Base-by-base conservation (phyloP, 1,139 yeast genomes). In the Pichia sp. region DNA sequence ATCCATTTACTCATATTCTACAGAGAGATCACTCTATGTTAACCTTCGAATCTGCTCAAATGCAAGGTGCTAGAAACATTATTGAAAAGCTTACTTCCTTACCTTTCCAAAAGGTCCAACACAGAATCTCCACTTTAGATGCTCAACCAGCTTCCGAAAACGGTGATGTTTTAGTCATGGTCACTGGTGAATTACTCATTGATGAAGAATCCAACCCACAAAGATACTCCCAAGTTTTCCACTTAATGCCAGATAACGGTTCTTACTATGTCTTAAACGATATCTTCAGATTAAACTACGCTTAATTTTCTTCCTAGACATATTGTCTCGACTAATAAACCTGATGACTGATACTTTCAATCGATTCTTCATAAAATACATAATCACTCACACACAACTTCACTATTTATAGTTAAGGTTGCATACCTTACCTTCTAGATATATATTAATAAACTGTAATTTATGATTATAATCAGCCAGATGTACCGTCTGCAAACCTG, bases 191-290 rank as follows among this genome's bases (percentile, higher is more conserved):
- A 69, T 79, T 93, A 59, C 71, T 90, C 58, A 79, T 85, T 60
- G 99, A 93, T 67, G 98, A 91, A 55, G 98, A 93, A 72, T 86
- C 83, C 65, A 89, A 89, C 69, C 82, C 98, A 49, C 97, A 91
- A 72, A 83, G 96, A 71, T 93, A 90, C 72, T 88, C 98, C 32
- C 99, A 93, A 73, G 96, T 89, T 40, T 93, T 93, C 82, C 99
- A 93, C 67, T 81, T 93, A 72, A 84, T 90, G 56, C 97, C 96
- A 55, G 99, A 93, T 52, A 90, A 85, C 46, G 81, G 79, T 65
- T 85, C 95, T 36, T 93, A 89, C 77, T 93, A 82, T 63, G 99
- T 93, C 53, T 86, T 89, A 72, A 94, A 93, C 71, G 99, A 94
- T 67, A 88, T 93, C 59, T 93, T 93, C 80, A 88, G 98, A 77